A percentile compares a stretch with the other conserved stretches of the same genome.
These are phyloP conservation scores for Oryza rufipogon DNA, from an alignment of 176 grass and related monocot species.

Conservation along the genomic window DNA sequence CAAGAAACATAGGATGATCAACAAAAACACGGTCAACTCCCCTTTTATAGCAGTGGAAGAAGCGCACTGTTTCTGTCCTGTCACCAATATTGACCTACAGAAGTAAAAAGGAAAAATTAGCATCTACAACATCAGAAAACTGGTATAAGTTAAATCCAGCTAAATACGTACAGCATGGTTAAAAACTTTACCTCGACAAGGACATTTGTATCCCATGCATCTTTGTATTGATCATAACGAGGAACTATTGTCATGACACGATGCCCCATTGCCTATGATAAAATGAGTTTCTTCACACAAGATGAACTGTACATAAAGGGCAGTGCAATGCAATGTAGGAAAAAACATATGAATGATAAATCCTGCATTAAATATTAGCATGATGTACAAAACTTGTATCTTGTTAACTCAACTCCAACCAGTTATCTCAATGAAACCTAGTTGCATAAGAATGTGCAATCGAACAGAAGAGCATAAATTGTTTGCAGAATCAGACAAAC, in stretches of 20 bases:
- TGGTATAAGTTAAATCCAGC: slow-evolving; percentile 4
- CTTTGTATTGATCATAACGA: slow-evolving; percentile 75
- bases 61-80: slow-evolving; percentile 53
- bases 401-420: slow-evolving; percentile 4
- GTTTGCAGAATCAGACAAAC: not conserved
- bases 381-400: not conserved
- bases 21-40: slow-evolving; percentile 74
- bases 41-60: slow-evolving; percentile 78
- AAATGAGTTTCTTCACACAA: slow-evolving; percentile 10
- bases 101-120: slow-evolving; percentile 13
- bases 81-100: slow-evolving; percentile 64
- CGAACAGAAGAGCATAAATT: not conserved
- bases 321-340: not conserved
- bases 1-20: slow-evolving; percentile 78
- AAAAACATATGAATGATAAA: not conserved
- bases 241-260: slow-evolving; percentile 72
- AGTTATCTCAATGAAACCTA: not conserved
- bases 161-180: not conserved
- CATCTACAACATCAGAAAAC: slow-evolving; percentile 2
- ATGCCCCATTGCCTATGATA: slow-evolving; percentile 66
- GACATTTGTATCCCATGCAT: slow-evolving; percentile 73
- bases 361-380: slow-evolving; percentile 12
- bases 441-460: not conserved
- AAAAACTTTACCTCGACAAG: slow-evolving; percentile 52
- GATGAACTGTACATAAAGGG: slow-evolving; percentile 16